phyloP scores from a whole-genome alignment of 2,329 filamentous ascomycete genomes.

The Diplodia intermedia region DNA sequence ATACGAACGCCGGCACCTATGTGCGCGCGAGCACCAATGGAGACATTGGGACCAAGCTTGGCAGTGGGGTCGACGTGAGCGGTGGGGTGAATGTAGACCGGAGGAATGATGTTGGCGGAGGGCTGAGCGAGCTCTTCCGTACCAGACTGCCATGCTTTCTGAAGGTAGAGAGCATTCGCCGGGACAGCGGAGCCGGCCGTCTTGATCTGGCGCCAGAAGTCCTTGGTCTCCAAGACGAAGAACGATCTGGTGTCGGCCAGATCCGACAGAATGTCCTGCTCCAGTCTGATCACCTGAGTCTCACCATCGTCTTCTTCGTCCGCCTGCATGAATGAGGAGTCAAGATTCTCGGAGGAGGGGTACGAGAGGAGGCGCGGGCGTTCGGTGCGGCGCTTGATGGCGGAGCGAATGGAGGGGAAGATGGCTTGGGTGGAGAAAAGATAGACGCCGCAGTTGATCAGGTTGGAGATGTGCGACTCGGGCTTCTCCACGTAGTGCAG shows the following conservation, averaged over 20 bases:
- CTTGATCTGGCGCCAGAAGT: slow-evolving; percentile 99
- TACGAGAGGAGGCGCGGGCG: slow-evolving; percentile 92
- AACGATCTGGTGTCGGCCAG: slow-evolving; percentile 97
- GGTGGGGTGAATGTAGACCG: slow-evolving; percentile 93
- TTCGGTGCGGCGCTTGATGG: slow-evolving; percentile 94
- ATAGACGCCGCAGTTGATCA: slow-evolving; percentile 99
- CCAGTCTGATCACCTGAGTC: slow-evolving; percentile 88
- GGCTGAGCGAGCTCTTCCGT: slow-evolving; percentile 82
- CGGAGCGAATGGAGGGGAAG: slow-evolving; percentile 91
- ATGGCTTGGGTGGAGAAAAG: slow-evolving; percentile 95
- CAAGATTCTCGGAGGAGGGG: slow-evolving; percentile 92
- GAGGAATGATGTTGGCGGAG: slow-evolving; percentile 85
- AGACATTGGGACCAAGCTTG: slow-evolving; percentile 96
- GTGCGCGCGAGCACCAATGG: slow-evolving; percentile 85
- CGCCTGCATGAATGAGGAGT: slow-evolving; percentile 67
- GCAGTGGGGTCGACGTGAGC: slow-evolving; percentile 91
- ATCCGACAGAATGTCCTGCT: slow-evolving; percentile 96
- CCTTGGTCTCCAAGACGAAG: slow-evolving; percentile 97
- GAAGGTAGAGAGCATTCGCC: slow-evolving; percentile 94
- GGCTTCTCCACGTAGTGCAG: slow-evolving; percentile 99
- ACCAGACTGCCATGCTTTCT: slow-evolving; percentile 85
- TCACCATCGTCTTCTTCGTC: slow-evolving; percentile 78
- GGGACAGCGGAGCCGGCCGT: slow-evolving; percentile 96
- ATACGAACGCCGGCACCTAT: slow-evolving; percentile 88
- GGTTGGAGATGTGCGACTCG: slow-evolving; percentile 94